phyloP scores from a whole-genome alignment of 441 rosid species.

The Codiaeum variegatum region DNA sequence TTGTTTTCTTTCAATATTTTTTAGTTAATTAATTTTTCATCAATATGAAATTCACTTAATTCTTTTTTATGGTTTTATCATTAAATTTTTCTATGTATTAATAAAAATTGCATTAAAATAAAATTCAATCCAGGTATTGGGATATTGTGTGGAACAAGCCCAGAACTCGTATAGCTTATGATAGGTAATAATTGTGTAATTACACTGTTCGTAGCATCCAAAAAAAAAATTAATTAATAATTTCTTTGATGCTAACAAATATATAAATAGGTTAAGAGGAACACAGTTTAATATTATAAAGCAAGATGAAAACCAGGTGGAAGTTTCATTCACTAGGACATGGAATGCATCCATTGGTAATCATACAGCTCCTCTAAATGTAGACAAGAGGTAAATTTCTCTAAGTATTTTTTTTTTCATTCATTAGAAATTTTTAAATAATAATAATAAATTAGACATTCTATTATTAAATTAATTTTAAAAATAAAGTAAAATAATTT shows the following conservation, averaged over 20 bases:
- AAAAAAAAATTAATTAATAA: no score
- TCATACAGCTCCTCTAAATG: conserved; percentile 47
- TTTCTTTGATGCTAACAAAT: background rate
- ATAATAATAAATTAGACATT: no score
- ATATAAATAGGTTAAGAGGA: conserved; percentile 38
- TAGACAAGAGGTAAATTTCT: conserved; percentile 61
- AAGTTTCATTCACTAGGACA: conserved; percentile 28
- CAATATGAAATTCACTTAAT: no score
- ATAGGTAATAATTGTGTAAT: conserved; percentile 32
- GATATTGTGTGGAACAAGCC: conserved; percentile 54
- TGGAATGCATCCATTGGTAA: conserved; percentile 37
- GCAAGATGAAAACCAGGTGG: conserved; percentile 49
- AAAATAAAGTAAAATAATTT: no score
- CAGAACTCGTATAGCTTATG: conserved; percentile 12
- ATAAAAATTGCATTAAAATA: background rate
- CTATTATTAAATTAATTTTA: no score
- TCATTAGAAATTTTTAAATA: no score
- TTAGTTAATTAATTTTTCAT: background rate
- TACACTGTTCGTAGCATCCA: background rate
- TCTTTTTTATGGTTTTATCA: background rate
- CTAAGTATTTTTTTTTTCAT: background rate
- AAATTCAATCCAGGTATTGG: conserved; percentile 41
- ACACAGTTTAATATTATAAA: conserved; percentile 40
- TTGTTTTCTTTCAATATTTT: background rate
- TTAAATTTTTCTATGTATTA: background rate